phyloP scores from a whole-genome alignment of 345 rosid species.

The Arabis hirsuta region DNA sequence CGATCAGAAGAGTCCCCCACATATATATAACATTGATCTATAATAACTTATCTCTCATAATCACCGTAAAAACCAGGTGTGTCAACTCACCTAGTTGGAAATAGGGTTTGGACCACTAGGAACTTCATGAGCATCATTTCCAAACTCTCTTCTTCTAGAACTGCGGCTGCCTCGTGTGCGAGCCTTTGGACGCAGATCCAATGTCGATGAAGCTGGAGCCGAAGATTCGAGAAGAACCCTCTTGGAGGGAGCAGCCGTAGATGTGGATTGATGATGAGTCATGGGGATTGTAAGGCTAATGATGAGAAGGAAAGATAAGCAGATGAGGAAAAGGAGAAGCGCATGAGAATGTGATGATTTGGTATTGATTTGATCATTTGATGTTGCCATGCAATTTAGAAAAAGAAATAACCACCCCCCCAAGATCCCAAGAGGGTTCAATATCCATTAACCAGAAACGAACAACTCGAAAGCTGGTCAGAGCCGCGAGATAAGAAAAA shows the following conservation, averaged over 20 bases:
- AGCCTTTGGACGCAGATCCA: constrained; percentile 49
- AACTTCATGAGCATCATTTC: constrained; percentile 74
- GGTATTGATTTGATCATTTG: constrained; percentile 49
- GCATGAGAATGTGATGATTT: constrained; percentile 41
- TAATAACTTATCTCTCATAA: constrained; percentile 31
- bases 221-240: constrained; percentile 60
- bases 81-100: constrained; percentile 63
- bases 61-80: constrained; percentile 24
- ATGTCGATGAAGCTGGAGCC: constrained; percentile 45
- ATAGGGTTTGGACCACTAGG: constrained; percentile 97
- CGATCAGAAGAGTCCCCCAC: constrained; percentile 31
- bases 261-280: constrained; percentile 31
- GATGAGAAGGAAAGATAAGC: constrained; percentile 51
- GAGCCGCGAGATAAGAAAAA: constrained; percentile 31
- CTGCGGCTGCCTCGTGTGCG: constrained; percentile 36
- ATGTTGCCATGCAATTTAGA: constrained; percentile 80
- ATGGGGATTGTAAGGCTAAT: constrained; percentile 47
- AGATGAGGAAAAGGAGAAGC: constrained; percentile 44
- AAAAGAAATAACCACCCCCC: constrained; percentile 78
- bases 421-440: constrained; percentile 91
- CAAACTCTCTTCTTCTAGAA: constrained; percentile 48
- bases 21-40: constrained; percentile 36
- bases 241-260: constrained; percentile 37
- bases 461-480: constrained; percentile 53
- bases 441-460: constrained; percentile 98